These are phyloP conservation scores for Sphagnurus paluster DNA, from an alignment of 1,284 basidiomycete species.

Conservation along the genomic window DNA sequence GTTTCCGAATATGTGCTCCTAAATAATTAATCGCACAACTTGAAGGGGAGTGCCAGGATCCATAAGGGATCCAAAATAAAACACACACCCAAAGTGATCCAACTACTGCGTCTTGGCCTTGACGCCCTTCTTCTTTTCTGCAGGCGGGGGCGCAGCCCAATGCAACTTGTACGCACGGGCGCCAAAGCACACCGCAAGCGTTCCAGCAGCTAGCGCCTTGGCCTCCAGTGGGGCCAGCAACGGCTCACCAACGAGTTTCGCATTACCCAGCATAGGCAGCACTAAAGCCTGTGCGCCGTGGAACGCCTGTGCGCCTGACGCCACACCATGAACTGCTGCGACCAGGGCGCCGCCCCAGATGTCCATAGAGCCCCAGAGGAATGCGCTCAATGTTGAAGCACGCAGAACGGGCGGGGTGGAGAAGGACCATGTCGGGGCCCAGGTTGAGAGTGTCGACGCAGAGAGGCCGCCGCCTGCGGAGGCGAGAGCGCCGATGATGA, in stretches of 20 bases:
- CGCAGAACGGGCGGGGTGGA: slow-evolving; percentile 41
- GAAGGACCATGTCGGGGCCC: slow-evolving; percentile 41
- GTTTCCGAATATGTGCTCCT: too few relatives aligned
- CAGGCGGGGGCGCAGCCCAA: slow-evolving; percentile 21
- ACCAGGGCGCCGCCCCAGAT: slow-evolving; percentile 48
- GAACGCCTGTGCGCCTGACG: slow-evolving; percentile 14
- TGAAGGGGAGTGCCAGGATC: too few relatives aligned
- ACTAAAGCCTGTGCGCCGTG: neutral
- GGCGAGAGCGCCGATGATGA: slow-evolving; percentile 43
- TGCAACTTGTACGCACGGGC: slow-evolving; percentile 27
- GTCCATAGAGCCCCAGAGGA: slow-evolving; percentile 36
- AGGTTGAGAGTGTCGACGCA: slow-evolving; percentile 41
- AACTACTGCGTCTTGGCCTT: slow-evolving; percentile 11
- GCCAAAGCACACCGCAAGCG: slow-evolving; percentile 33
- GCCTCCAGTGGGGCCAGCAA: slow-evolving; percentile 23
- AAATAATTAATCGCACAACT: too few relatives aligned
- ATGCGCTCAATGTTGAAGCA: slow-evolving; percentile 26
- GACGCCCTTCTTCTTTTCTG: neutral
- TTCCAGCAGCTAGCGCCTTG: slow-evolving; percentile 28
- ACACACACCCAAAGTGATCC: too few relatives aligned
- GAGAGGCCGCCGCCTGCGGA: slow-evolving; percentile 42
- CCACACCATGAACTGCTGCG: slow-evolving; percentile 27
- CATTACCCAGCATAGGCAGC: neutral
- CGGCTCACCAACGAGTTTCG: slow-evolving; percentile 15
- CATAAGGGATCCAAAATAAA: too few relatives aligned